phyloP scores from a whole-genome alignment of 1,284 basidiomycete species.

The Ganoderma resinaceum region DNA sequence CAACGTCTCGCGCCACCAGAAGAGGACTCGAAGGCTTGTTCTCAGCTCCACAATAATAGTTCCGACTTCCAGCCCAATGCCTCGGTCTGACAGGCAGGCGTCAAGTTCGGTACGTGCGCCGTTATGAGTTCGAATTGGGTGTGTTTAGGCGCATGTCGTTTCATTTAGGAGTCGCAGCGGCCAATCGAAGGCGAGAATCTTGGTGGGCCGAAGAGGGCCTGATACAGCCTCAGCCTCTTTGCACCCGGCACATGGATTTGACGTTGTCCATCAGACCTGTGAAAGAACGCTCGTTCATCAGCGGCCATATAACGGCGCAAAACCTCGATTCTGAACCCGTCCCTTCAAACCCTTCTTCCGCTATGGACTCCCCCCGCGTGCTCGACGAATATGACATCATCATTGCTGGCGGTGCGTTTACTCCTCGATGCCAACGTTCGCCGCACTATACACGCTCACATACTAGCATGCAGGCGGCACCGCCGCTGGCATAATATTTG shows the following conservation, averaged over 20 bases:
- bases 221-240: no score
- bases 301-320: neutral
- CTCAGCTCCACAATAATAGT: no score
- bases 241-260: no score
- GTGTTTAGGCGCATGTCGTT: no score
- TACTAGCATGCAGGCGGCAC: conserved; percentile 45
- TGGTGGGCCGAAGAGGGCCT: no score
- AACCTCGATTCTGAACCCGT: neutral
- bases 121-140: no score
- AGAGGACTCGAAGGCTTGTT: neutral
- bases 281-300: neutral
- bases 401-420: conserved; percentile 52
- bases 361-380: neutral
- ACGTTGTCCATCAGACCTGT: neutral
- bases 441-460: neutral
- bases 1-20: no score
- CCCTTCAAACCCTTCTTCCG: neutral
- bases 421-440: neutral
- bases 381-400: conserved; percentile 49
- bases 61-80: no score
- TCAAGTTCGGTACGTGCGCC: no score
- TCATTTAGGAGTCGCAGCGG: no score
- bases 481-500: conserved; percentile 48
- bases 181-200: no score
- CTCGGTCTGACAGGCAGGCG: no score